Base-by-base conservation (phyloP, 805 yeast genomes). In the Wickerhamomyces hampshirensis region DNA sequence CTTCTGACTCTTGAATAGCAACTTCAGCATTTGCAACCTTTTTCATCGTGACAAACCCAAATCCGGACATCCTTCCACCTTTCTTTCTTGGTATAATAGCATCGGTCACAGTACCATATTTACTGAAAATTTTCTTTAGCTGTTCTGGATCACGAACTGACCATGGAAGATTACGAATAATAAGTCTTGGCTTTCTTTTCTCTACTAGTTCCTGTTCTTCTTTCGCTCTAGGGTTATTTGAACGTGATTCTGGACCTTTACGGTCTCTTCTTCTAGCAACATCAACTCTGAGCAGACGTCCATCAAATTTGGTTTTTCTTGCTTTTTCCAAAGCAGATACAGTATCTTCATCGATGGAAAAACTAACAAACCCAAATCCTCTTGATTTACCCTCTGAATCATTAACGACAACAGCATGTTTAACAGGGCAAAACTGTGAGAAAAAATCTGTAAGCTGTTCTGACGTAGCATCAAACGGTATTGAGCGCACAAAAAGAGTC, bases 341-440 rank as follows among this genome's bases (percentile, higher is more conserved):
- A 0, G 96, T 84, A 55, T 93, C 98, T 32, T 87, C 95, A 44
- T 85, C 88, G 33, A 73, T 62, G 2, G 84, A 76, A 59, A 93
- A 93, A 26, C 95, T 81, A 12, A 88, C 98, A 60, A 93, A 93
- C 4, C 98, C 98, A 62, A 89, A 93, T 2, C 98, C 98, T 58
- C 89, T 74, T 3, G 96, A 86, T 30, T 81, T 71, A 37, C 84
- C 75, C 24, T 81, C 77, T 9, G 68, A 67, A 55, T 89, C 96
- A 27, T 69, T 82, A 13, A 93, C 98, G 28, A 93, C 74, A 30
- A 88, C 89, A 2, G 97, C 95, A 61, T 93, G 98, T 61, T 82
- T 88, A 10, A 91, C 94, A 6, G 98, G 98, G 5, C 86, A 91
- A 63, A 88, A 82, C 46, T 87, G 87, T 2, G 98, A 83, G 56